Evolutionary conservation across 139 green algal species (phyloP), one percentile per base, ranked within the genome.

Genomic region (Auxenochlorella pyrenoidosa): DNA sequence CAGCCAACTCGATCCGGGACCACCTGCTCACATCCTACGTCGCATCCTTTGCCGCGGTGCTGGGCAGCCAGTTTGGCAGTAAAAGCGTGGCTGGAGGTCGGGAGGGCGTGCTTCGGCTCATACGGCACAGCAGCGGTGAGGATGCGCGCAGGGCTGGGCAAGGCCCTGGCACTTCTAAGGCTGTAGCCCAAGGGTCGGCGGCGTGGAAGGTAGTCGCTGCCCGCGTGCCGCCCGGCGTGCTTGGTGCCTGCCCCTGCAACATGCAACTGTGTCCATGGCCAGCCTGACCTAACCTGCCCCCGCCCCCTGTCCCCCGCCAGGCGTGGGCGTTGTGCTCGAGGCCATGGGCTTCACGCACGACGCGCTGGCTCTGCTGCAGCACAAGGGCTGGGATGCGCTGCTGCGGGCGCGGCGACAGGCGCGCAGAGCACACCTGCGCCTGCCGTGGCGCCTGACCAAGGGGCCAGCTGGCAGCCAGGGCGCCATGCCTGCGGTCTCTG

Each of bases 11-110:
- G 3, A 12, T 89, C 47, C 70, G 76, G 16, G 87, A 92, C 47
- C 89, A 92, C 65, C 77, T 89, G n/a, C 75, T 92, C 22, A 91
- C 80, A 19, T 85, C 65, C 15, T 92, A 92, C n/a, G 60, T 75
- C 21, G 58, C 60, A 0, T 82, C 86, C 13, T 41, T 92, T 36
- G 32, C 79, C 0, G 82, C 71, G 3, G 81, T 92, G 59, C 26
- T 91, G 43, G 81, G n/a, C 2, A 83, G 79, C 0, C 89, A 92
- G 32, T 92, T 92, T 73, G 43, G 71, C 65, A 21, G n/a, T 32
- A 91, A 91, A 63, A 60, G 60, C 1, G 68, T 87, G 13, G 24
- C 68, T 18, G 41, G 41, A 0, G 88, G 86, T 6, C 32, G 44
- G 36, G 86, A 85, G 4, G 87, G 81, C 34, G 70, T 87, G 72